Base-by-base conservation (phyloP, 2,329 filamentous ascomycete genomes). In the Cladosporium sp. region DNA sequence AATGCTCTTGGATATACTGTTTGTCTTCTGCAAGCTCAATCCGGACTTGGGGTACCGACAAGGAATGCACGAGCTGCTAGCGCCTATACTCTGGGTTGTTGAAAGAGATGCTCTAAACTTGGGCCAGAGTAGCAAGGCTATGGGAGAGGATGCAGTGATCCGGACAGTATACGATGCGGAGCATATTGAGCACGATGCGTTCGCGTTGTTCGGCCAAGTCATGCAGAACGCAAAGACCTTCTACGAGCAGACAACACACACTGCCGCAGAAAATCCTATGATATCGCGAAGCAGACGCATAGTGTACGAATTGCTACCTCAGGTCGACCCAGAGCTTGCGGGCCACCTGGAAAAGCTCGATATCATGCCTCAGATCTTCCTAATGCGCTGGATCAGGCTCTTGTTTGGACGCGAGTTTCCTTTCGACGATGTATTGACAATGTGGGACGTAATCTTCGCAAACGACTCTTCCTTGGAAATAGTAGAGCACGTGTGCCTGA, bases 11-110 rank as follows among this genome's bases (percentile, higher is more conserved):
- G 88, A 98, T 63, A 83, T 96, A 27, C 75, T 98, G 29, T 98
- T 97, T 68, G 80, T 98, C 57, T 97, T 91, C 70, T 93, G 90
- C 72, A 97, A 95, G 68, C 78, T 94, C 47, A 88, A 97, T 62
- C 88, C 88, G 1, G 83, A 85, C 58, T 78, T 89, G 48, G 89
- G 89, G 13, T 98, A 98, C 66, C 83, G 93, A n/a, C 93, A 98
- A 71, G 93, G 93, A 9, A 98, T 98, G 92, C 93, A 98, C 66
- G 93, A 98, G 69, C 75, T 98, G 38, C 76, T 97, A 12, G 93
- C 93, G 0, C 91, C 93, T 0, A 83, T 98, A 32, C 73, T 96
- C 6, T 89, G 89, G 78, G 86, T 89, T 2, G 73, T 97, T 5
- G 83, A 91, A 58, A 78, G 84, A 59, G 93, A 98, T 70, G 85